phyloP scores from a whole-genome alignment of 768 basidiomycete species.

The Macrolepiota albuminosa region DNA sequence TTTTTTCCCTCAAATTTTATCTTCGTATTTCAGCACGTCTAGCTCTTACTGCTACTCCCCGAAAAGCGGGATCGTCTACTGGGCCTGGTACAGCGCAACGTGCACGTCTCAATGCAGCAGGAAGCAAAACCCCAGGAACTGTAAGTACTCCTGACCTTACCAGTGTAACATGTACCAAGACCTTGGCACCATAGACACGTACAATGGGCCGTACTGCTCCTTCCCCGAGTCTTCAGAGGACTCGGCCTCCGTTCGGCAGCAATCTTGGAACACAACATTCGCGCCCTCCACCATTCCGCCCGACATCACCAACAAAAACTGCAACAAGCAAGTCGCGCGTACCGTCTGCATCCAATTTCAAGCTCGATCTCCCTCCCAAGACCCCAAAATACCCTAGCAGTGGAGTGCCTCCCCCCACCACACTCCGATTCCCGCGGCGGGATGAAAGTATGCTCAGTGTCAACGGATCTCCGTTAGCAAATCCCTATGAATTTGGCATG shows the following conservation, averaged over 20 bases:
- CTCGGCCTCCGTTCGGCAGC: constrained; percentile 36
- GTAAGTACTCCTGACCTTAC: constrained; percentile 12
- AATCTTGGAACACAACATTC: constrained; percentile 28
- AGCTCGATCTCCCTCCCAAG: constrained; percentile 59
- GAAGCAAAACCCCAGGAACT: constrained; percentile 41
- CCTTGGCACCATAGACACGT: constrained; percentile 23
- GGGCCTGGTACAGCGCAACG: constrained; percentile 51
- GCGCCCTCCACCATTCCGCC: constrained; percentile 31
- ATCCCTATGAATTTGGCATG: constrained; percentile 67
- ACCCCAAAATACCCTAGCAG: constrained; percentile 47
- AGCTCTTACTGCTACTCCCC: constrained; percentile 42
- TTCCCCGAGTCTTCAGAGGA: constrained; percentile 44
- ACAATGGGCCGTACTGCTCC: constrained; percentile 29
- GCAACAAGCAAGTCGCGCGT: constrained; percentile 30
- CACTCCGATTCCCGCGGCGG: constrained; percentile 59
- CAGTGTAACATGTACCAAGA: not conserved
- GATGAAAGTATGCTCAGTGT: constrained; percentile 78
- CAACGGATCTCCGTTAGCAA: constrained; percentile 79
- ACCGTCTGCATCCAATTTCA: constrained; percentile 68
- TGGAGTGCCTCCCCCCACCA: constrained; percentile 27
- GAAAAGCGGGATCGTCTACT: constrained; percentile 46
- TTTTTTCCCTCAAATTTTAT: not conserved
- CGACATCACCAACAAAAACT: constrained; percentile 50
- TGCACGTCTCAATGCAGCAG: constrained; percentile 33
- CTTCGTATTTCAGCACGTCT: constrained; percentile 33